phyloP scores from a whole-genome alignment of 1,284 basidiomycete genomes.

The Pascua guehoae region DNA sequence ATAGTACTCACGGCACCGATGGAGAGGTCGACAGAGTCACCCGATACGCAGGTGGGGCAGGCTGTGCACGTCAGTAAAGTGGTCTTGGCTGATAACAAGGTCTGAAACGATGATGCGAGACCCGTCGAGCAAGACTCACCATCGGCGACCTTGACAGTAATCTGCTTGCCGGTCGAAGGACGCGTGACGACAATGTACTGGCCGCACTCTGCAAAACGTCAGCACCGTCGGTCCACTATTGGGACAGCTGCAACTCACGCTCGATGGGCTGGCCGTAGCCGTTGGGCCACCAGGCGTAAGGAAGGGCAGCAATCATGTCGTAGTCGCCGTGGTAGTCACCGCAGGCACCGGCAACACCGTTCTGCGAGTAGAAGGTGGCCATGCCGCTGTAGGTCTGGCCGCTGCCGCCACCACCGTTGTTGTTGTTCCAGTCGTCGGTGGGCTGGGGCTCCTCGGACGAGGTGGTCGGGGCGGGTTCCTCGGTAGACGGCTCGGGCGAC shows the following conservation, averaged over 20 bases:
- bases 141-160: conserved; percentile 68
- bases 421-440: neutral
- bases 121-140: conserved; percentile 21
- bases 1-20: neutral
- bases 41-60: conserved; percentile 70
- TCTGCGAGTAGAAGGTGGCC: conserved; percentile 70
- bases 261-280: conserved; percentile 26
- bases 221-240: neutral
- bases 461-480: conserved; percentile 8
- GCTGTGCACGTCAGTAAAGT: conserved; percentile 13
- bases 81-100: too few relatives aligned
- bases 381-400: conserved; percentile 18
- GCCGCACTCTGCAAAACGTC: conserved; percentile 32
- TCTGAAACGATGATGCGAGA: too few relatives aligned
- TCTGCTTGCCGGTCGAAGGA: conserved; percentile 55
- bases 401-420: neutral
- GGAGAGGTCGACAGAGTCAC: conserved; percentile 73
- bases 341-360: conserved; percentile 65
- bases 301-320: conserved; percentile 62
- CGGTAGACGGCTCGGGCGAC: neutral
- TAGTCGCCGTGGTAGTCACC: conserved; percentile 57
- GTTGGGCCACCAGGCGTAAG: conserved; percentile 28
- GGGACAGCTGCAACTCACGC: conserved; percentile 2
- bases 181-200: conserved; percentile 27
- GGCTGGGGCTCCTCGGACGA: conserved; percentile 8